Conservation (phyloP, 371 early-diverging fungal genomes). For the Coemansia sp. region DNA sequence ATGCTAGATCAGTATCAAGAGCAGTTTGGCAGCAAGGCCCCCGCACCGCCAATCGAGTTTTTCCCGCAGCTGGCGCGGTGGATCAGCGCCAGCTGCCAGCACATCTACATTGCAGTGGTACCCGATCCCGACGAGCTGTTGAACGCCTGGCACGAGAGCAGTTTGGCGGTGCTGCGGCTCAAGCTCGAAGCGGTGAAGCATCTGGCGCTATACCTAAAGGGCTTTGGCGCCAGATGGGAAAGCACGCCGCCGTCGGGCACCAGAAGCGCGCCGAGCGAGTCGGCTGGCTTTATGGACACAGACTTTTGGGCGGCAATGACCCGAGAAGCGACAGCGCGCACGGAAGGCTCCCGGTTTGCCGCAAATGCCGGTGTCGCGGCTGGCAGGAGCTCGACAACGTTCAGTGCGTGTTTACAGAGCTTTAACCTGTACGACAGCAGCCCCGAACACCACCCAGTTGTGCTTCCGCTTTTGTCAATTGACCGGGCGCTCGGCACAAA, state of each 20-base stretch:
- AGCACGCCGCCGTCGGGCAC: constrained; percentile 19
- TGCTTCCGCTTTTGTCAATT: constrained; percentile 26
- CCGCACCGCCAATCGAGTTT: neutral
- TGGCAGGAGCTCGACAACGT: constrained; percentile 10
- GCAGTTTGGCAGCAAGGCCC: constrained; percentile 10
- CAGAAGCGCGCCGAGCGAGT: constrained; percentile 14
- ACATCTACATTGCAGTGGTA: constrained; percentile 34
- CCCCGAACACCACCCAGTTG: constrained; percentile 35
- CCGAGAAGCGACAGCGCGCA: constrained; percentile 24
- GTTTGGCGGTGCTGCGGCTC: constrained; percentile 43
- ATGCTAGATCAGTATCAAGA: constrained; percentile 29
- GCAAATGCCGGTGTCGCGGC: neutral
- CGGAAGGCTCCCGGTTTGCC: neutral
- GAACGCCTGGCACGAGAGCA: constrained; percentile 42
- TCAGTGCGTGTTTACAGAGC: constrained; percentile 32
- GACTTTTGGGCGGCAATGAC: constrained; percentile 46
- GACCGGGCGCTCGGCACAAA: constrained; percentile 24
- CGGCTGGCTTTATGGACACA: constrained; percentile 28
- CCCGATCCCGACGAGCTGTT: constrained; percentile 22
- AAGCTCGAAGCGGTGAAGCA: constrained; percentile 47
- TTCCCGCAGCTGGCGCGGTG: constrained; percentile 38
- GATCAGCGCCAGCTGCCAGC: constrained; percentile 33
- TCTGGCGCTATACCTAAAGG: constrained; percentile 39
- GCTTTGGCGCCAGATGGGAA: constrained; percentile 37
- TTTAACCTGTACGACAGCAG: constrained; percentile 43